Conservation (phyloP, 164 flowering plant genomes). For the Euptelea pleiosperma region DNA sequence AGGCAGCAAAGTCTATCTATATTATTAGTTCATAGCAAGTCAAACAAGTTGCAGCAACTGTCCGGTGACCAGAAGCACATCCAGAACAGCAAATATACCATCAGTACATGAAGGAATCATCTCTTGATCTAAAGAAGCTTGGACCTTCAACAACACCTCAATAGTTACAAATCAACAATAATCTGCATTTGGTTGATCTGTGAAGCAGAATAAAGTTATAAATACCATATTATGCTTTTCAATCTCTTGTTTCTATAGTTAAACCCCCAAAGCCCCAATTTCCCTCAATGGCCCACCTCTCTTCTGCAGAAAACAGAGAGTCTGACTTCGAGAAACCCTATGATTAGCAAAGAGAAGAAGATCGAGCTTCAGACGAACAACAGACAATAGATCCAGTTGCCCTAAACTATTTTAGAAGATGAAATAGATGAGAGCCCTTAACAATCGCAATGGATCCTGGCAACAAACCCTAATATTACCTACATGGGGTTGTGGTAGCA, state of each 20-base stretch:
- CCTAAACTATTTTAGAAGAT: conserved; percentile 3
- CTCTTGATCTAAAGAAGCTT: conserved; percentile 3
- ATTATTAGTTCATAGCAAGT: not conserved
- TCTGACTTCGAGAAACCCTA: not conserved
- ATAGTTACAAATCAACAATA: not conserved
- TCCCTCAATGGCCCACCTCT: no score
- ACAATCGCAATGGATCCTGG: conserved; percentile 6
- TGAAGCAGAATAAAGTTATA: not conserved
- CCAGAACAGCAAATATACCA: conserved; percentile 6
- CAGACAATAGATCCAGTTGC: conserved; percentile 7
- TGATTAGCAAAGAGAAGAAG: not conserved
- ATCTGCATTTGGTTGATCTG: not conserved
- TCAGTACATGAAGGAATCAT: not conserved
- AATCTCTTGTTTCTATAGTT: not conserved
- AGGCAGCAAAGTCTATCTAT: conserved; percentile 1
- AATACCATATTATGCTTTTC: not conserved
- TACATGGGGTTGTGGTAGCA: conserved; percentile 2
- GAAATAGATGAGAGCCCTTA: conserved; percentile 2
- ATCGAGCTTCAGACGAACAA: conserved; percentile 7
- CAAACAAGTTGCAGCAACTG: conserved; percentile 1
- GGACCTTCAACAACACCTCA: not conserved
- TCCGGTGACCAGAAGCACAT: conserved; percentile 4
- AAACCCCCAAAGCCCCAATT: not conserved
- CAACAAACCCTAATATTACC: conserved; percentile 1
- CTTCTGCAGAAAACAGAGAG: conserved; percentile 5